A percentile compares a stretch with the other conserved stretches of the same genome.
Evolutionary conservation across 1,284 basidiomycete genomes (phyloP).

Genomic region (Cryptococcus maquisensis): DNA sequence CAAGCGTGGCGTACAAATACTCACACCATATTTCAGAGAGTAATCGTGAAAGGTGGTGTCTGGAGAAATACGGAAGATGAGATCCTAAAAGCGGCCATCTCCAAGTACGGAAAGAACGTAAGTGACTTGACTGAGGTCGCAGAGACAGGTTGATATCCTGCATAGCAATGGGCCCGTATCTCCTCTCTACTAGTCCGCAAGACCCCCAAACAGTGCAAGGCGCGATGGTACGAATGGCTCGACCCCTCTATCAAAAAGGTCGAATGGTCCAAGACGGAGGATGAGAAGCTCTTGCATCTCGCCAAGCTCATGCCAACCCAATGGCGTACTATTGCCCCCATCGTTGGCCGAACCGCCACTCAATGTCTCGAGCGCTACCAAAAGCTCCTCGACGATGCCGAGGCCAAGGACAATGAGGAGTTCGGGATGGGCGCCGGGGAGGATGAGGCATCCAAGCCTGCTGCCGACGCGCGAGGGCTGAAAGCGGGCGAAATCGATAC

Average conservation of each 20-base stretch:
- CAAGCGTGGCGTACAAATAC: no score
- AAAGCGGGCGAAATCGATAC: conserved; percentile 97
- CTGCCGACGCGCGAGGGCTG: conserved; percentile 82
- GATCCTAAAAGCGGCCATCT: conserved; percentile 93
- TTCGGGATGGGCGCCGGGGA: conserved; percentile 80
- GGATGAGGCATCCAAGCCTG: conserved; percentile 69
- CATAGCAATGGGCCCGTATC: conserved; percentile 78
- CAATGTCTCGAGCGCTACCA: conserved; percentile 99
- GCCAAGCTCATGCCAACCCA: conserved; percentile 99
- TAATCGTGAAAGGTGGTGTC: conserved; percentile 88
- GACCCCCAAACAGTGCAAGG: conserved; percentile 99
- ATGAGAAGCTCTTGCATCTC: conserved; percentile 95
- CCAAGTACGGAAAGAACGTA: conserved; percentile 95
- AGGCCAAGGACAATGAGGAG: conserved; percentile 89
- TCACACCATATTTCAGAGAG: conserved; percentile 49
- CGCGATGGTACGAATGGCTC: conserved; percentile 97
- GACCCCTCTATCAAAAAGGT: conserved; percentile 99
- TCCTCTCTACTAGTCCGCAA: conserved; percentile 96
- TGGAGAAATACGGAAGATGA: conserved; percentile 70
- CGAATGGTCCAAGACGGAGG: conserved; percentile 75
- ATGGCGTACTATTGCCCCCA: conserved; percentile 98
- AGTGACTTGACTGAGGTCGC: conserved; percentile 21
- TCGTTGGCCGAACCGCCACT: conserved; percentile 96
- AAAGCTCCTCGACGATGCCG: conserved; percentile 94
- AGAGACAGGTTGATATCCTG: neutral